Percentiles rank a stretch among this genome's conserved stretches.
phyloP scores from a whole-genome alignment of 768 basidiomycete genomes.

The Podaxis pistillaris region DNA sequence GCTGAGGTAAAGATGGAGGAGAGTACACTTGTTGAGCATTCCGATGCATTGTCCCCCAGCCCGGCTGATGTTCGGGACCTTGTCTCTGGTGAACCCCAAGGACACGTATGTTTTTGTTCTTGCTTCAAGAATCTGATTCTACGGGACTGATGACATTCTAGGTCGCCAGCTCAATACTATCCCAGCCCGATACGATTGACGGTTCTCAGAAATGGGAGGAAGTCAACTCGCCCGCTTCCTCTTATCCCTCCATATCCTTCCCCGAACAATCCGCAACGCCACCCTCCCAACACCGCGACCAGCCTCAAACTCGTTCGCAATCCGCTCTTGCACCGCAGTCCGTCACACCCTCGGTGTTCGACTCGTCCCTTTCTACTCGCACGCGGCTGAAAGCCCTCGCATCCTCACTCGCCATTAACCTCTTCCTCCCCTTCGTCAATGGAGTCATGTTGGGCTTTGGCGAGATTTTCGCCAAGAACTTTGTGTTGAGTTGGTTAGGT shows the following conservation, averaged over 20 bases:
- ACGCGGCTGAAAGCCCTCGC: constrained; percentile 68
- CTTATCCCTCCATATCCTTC: constrained; percentile 80
- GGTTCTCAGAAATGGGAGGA: constrained; percentile 74
- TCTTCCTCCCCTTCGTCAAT: constrained; percentile 86
- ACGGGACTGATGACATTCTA: neutral
- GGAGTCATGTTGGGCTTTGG: constrained; percentile 97
- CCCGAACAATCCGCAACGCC: constrained; percentile 61
- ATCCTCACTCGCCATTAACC: constrained; percentile 79
- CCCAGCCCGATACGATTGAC: constrained; percentile 36
- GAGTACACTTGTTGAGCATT: neutral
- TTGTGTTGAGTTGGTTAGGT: constrained; percentile 57
- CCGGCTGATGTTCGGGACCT: constrained; percentile 35
- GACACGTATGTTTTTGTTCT: neutral
- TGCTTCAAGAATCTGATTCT: neutral
- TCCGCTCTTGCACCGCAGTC: constrained; percentile 33
- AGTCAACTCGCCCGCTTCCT: constrained; percentile 58
- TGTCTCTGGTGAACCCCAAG: constrained; percentile 3
- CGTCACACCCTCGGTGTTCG: constrained; percentile 70
- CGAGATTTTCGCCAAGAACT: constrained; percentile 85
- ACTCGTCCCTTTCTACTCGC: constrained; percentile 59
- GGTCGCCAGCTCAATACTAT: constrained; percentile 21
- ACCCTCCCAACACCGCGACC: constrained; percentile 32
- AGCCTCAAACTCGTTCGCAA: neutral
- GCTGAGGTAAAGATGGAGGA: neutral
- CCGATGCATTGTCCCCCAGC: constrained; percentile 28